Evolutionary conservation across 2,329 filamentous ascomycete species (phyloP).

Genomic region (Erysiphe pisi): DNA sequence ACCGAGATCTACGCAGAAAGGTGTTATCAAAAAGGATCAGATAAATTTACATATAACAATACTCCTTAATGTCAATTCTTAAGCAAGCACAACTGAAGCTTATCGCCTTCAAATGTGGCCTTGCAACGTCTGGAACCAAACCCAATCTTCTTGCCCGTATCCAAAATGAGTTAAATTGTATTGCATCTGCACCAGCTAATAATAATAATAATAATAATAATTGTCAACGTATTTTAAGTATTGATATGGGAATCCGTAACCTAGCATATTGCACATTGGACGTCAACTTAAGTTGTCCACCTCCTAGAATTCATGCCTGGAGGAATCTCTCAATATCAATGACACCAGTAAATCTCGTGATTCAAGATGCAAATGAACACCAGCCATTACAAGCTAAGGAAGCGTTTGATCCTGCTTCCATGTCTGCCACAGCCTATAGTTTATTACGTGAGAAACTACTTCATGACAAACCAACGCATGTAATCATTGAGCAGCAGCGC

Average conservation of each 20-base stretch:
- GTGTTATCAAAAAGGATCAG: too few relatives aligned
- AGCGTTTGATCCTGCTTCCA: slow-evolving; percentile 44
- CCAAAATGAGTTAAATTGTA: slow-evolving; percentile 28
- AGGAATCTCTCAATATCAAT: slow-evolving; percentile 30
- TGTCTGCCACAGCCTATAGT: slow-evolving; percentile 47
- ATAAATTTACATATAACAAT: too few relatives aligned
- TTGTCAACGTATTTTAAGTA: slow-evolving; percentile 50
- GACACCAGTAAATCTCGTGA: neutral
- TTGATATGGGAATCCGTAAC: slow-evolving; percentile 78
- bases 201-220: slow-evolving; percentile 28
- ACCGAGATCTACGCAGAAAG: too few relatives aligned
- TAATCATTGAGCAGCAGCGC: slow-evolving; percentile 57
- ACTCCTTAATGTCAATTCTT: slow-evolving; percentile 34
- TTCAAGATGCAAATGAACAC: neutral
- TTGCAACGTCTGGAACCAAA: slow-evolving; percentile 51
- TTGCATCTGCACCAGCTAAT: slow-evolving; percentile 31
- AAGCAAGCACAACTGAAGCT: slow-evolving; percentile 47
- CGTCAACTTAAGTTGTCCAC: neutral
- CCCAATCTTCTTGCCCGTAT: slow-evolving; percentile 45
- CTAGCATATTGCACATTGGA: slow-evolving; percentile 59
- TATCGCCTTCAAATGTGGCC: slow-evolving; percentile 51
- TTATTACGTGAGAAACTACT: slow-evolving; percentile 43
- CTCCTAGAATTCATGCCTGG: slow-evolving; percentile 38
- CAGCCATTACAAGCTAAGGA: slow-evolving; percentile 36
- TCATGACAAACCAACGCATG: slow-evolving; percentile 49